phyloP scores from a whole-genome alignment of 495 filamentous ascomycete species.

The Penicillium alfredii region DNA sequence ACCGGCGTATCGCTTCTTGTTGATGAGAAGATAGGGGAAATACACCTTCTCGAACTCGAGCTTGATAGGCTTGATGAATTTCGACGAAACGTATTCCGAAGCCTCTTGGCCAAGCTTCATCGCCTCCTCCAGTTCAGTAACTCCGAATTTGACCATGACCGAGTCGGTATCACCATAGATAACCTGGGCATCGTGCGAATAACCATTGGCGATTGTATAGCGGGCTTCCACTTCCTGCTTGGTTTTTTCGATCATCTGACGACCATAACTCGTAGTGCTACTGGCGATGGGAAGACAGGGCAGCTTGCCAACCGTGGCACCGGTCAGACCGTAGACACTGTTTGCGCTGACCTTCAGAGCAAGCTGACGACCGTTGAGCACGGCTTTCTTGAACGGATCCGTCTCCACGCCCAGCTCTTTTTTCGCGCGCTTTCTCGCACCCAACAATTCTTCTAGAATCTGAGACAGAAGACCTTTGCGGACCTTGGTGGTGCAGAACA shows the following conservation, averaged over 20 bases:
- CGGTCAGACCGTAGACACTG: slow-evolving; percentile 95
- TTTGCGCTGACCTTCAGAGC: slow-evolving; percentile 97
- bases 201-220: slow-evolving; percentile 91
- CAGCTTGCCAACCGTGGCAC: slow-evolving; percentile 91
- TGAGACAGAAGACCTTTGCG: slow-evolving; percentile 90
- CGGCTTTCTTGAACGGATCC: slow-evolving; percentile 62
- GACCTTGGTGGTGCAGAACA: slow-evolving; percentile 82
- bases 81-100: slow-evolving; percentile 75
- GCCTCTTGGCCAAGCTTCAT: slow-evolving; percentile 96
- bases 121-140: slow-evolving; percentile 69
- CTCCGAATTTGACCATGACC: slow-evolving; percentile 99
- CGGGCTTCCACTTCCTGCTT: slow-evolving; percentile 84
- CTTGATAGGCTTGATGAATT: slow-evolving; percentile 95
- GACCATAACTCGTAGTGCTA: slow-evolving; percentile 91
- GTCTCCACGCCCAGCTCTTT: slow-evolving; percentile 15
- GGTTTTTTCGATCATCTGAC: slow-evolving; percentile 97
- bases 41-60: slow-evolving; percentile 99
- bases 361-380: slow-evolving; percentile 93
- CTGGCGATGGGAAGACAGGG: slow-evolving; percentile 93
- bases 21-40: slow-evolving; percentile 96
- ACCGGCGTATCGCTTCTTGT: slow-evolving; percentile 98
- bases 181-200: slow-evolving; percentile 87
- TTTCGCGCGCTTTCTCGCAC: slow-evolving; percentile 89
- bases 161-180: slow-evolving; percentile 99
- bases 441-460: slow-evolving; percentile 88